phyloP scores from a whole-genome alignment of 2,329 filamentous ascomycete genomes.

The Penicillium aurantiogriseum region DNA sequence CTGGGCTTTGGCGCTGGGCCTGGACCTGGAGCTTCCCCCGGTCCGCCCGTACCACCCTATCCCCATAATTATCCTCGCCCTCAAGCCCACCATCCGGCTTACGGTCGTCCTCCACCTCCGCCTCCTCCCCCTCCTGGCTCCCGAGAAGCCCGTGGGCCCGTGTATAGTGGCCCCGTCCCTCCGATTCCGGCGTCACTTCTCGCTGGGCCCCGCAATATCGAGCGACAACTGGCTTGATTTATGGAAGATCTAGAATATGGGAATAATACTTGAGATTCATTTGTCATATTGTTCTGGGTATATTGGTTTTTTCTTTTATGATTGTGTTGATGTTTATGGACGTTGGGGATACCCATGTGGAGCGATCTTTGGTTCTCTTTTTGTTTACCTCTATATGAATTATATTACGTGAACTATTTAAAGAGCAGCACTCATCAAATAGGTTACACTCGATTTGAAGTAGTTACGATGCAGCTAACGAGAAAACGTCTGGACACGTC shows the following conservation, averaged over 20 bases:
- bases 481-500: too few relatives aligned
- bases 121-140: slow-evolving; percentile 20
- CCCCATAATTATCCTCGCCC: slow-evolving; percentile 12
- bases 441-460: not conserved
- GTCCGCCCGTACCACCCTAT: slow-evolving; percentile 14
- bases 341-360: slow-evolving; percentile 11
- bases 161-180: slow-evolving; percentile 18
- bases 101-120: slow-evolving; percentile 3
- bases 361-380: not conserved
- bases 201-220: slow-evolving; percentile 34
- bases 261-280: not conserved
- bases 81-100: not conserved
- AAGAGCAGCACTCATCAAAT: not conserved
- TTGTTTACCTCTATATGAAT: not conserved
- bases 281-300: not conserved
- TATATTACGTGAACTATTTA: not conserved
- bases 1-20: slow-evolving; percentile 14
- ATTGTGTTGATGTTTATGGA: slow-evolving; percentile 5
- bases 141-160: slow-evolving; percentile 14
- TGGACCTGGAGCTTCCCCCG: slow-evolving; percentile 1
- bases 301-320: not conserved
- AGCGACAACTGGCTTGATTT: slow-evolving; percentile 39
- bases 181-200: slow-evolving; percentile 24
- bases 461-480: not conserved
- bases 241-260: not conserved